Evolutionary conservation across 345 rosid species (phyloP).

Genomic region (Citropsis articulata): DNA sequence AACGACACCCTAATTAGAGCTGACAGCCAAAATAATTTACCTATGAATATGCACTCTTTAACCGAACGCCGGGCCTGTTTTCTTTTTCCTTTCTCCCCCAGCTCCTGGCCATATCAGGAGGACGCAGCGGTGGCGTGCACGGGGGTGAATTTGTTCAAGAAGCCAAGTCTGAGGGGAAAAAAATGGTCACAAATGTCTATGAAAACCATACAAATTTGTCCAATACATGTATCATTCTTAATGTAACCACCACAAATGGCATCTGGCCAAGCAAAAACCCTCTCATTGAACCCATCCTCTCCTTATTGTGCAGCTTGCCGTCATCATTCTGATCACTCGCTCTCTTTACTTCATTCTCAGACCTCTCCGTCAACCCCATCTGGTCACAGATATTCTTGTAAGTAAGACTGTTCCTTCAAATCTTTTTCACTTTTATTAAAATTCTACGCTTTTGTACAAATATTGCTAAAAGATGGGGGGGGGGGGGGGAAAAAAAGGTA

Average conservation of each 20-base stretch:
- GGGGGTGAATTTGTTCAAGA: not conserved
- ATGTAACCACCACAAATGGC: slow-evolving; percentile 28
- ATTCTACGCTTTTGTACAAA: too few relatives aligned
- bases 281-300: slow-evolving; percentile 20
- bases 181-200: not conserved
- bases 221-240: slow-evolving; percentile 18
- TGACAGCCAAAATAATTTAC: not conserved
- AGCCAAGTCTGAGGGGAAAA: not conserved
- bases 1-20: not conserved
- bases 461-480: too few relatives aligned
- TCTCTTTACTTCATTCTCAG: slow-evolving; percentile 23
- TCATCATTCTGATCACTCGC: slow-evolving; percentile 16
- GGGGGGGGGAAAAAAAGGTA: not conserved
- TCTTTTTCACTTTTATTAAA: too few relatives aligned
- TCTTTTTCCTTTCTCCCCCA: too few relatives aligned
- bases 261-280: slow-evolving; percentile 35
- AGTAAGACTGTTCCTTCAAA: not conserved
- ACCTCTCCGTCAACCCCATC: slow-evolving; percentile 27
- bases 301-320: slow-evolving; percentile 23
- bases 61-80: not conserved
- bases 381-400: slow-evolving; percentile 35
- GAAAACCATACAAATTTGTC: not conserved
- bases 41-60: not conserved
- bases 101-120: not conserved
- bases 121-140: not conserved